A percentile compares a stretch with the other conserved stretches of the same genome.
Evolutionary conservation across 352 stramenopile genomes (phyloP).

Genomic region (Thalassiosira sp.): DNA sequence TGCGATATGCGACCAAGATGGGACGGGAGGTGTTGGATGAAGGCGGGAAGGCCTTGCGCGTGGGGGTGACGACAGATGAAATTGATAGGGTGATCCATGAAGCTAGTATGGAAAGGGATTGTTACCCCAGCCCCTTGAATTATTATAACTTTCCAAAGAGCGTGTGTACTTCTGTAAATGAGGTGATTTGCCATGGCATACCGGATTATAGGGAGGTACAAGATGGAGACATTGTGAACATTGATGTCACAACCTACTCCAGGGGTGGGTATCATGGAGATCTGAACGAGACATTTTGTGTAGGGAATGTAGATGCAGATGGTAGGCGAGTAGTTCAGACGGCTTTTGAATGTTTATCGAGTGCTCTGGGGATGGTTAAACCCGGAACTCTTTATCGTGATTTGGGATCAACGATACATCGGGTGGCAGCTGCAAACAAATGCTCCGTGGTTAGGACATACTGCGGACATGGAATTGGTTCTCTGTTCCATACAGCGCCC

Average conservation of each 20-base stretch:
- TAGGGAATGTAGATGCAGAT: slow-evolving; percentile 95
- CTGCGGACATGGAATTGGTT: slow-evolving; percentile 97
- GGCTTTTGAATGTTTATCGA: slow-evolving; percentile 91
- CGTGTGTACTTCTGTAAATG: slow-evolving; percentile 88
- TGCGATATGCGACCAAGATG: slow-evolving; percentile 88
- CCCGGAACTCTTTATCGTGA: slow-evolving; percentile 94
- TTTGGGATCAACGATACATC: slow-evolving; percentile 92
- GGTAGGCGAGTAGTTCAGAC: slow-evolving; percentile 90
- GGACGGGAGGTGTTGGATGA: slow-evolving; percentile 94
- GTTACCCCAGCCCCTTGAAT: slow-evolving; percentile 97
- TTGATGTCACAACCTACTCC: slow-evolving; percentile 95
- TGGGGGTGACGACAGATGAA: slow-evolving; percentile 95
- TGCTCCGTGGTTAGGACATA: slow-evolving; percentile 96
- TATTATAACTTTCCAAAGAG: slow-evolving; percentile 94
- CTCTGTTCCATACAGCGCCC: slow-evolving; percentile 94
- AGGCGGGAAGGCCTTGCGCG: slow-evolving; percentile 87
- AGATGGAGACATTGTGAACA: slow-evolving; percentile 93
- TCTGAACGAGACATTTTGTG: slow-evolving; percentile 97
- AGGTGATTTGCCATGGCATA: slow-evolving; percentile 90
- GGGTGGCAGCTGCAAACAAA: slow-evolving; percentile 85
- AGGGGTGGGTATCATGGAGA: slow-evolving; percentile 94
- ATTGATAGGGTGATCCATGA: slow-evolving; percentile 96
- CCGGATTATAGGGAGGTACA: slow-evolving; percentile 90
- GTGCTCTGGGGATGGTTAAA: slow-evolving; percentile 88
- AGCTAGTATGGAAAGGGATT: slow-evolving; percentile 86